These are phyloP conservation scores for Leptomonas pyrrhocoris DNA, from an alignment of 208 protist species.

Conservation along the genomic window DNA sequence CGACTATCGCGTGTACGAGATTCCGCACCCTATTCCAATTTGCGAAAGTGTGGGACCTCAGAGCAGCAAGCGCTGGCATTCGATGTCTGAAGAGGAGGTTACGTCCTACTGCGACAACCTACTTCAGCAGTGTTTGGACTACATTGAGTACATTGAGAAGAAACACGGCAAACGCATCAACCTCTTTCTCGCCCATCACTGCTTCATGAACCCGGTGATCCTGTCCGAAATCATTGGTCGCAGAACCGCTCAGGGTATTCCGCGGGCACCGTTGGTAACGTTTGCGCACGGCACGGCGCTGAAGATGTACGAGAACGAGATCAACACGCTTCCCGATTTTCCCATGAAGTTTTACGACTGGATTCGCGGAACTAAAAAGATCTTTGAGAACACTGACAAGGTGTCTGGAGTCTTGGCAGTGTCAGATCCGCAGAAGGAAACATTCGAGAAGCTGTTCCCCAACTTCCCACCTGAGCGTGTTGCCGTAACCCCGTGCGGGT, in stretches of 20 bases:
- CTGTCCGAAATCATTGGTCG: constrained; percentile 62
- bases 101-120: constrained; percentile 60
- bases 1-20: constrained; percentile 78
- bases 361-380: constrained; percentile 56
- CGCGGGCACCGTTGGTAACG: constrained; percentile 56
- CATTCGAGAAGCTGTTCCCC: constrained; percentile 63
- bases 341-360: constrained; percentile 81
- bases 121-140: constrained; percentile 48
- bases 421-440: constrained; percentile 65
- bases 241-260: constrained; percentile 43
- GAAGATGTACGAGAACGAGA: constrained; percentile 85
- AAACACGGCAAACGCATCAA: constrained; percentile 59
- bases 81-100: constrained; percentile 67
- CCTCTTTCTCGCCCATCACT: constrained; percentile 77
- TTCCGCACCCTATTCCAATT: constrained; percentile 76
- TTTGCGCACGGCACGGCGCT: constrained; percentile 81
- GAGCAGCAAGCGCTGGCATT: constrained; percentile 79
- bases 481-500: constrained; percentile 67
- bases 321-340: constrained; percentile 65
- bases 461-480: constrained; percentile 61
- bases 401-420: constrained; percentile 71
- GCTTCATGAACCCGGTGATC: constrained; percentile 85
- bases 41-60: constrained; percentile 79
- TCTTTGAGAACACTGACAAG: constrained; percentile 57
- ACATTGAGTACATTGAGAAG: constrained; percentile 75